phyloP scores from a whole-genome alignment of 2,329 filamentous ascomycete species.

The Talaromyces sp. region DNA sequence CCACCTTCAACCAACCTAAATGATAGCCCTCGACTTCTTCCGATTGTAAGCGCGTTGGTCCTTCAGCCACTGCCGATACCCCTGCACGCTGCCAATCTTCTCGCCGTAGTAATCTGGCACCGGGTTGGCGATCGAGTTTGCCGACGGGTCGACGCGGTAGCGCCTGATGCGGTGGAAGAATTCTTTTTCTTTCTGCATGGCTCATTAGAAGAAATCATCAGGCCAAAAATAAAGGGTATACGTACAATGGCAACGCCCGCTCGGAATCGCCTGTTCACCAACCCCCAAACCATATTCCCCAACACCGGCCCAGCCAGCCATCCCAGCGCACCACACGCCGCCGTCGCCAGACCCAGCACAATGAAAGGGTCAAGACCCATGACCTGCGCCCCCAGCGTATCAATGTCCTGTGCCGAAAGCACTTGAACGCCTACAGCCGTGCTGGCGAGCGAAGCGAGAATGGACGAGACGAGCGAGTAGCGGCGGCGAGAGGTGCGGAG shows the following conservation, averaged over 20 bases:
- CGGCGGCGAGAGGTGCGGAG: slow-evolving; percentile 79
- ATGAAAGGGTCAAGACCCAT: slow-evolving; percentile 84
- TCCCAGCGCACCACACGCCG: slow-evolving; percentile 70
- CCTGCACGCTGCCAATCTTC: slow-evolving; percentile 89
- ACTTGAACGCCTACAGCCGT: slow-evolving; percentile 49
- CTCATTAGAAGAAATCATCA: neutral
- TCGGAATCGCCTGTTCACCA: slow-evolving; percentile 65
- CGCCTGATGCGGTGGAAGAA: slow-evolving; percentile 90
- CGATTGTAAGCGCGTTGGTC: slow-evolving; percentile 96
- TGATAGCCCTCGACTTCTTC: slow-evolving; percentile 55
- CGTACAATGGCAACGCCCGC: slow-evolving; percentile 55
- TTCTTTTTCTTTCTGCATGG: slow-evolving; percentile 84
- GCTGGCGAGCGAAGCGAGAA: slow-evolving; percentile 57
- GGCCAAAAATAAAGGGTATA: too few species aligned
- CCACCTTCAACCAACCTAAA: slow-evolving; percentile 12
- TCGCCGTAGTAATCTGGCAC: slow-evolving; percentile 98
- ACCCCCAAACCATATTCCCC: slow-evolving; percentile 72
- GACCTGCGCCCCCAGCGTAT: slow-evolving; percentile 57
- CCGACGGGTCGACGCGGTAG: slow-evolving; percentile 83
- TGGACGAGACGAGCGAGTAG: slow-evolving; percentile 73
- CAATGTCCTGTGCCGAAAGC: slow-evolving; percentile 65
- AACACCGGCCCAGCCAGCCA: slow-evolving; percentile 84
- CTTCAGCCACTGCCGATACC: slow-evolving; percentile 93
- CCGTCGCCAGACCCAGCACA: slow-evolving; percentile 72
- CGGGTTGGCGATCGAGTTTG: slow-evolving; percentile 84